Evolutionary conservation across 345 rosid species (phyloP).

Genomic region (Gossypioides kirkii): DNA sequence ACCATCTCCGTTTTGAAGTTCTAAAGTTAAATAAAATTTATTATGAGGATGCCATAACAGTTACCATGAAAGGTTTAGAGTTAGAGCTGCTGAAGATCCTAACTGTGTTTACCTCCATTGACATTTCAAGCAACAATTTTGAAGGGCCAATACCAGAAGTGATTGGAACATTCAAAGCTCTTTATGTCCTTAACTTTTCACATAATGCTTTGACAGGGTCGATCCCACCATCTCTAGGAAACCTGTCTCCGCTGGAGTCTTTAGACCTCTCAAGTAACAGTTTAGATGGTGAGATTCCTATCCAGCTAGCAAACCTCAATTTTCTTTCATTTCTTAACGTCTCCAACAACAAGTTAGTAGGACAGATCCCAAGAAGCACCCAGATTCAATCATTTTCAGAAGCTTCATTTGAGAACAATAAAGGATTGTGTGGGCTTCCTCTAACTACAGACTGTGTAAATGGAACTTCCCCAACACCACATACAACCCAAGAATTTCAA

Average conservation of each 20-base stretch:
- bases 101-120: neutral
- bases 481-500: no score
- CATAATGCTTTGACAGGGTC: neutral
- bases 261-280: neutral
- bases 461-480: neutral
- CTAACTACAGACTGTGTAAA: neutral
- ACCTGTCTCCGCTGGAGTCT: neutral
- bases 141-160: slow-evolving; percentile 7
- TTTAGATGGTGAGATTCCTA: neutral
- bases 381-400: neutral
- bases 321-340: neutral
- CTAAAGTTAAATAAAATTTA: no score
- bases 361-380: neutral
- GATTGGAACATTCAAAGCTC: neutral
- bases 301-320: neutral
- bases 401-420: slow-evolving; percentile 22
- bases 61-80: neutral
- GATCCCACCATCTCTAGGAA: neutral
- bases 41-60: neutral
- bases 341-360: neutral
- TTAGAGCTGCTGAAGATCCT: neutral
- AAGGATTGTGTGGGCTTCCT: slow-evolving; percentile 27
- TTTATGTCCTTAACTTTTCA: neutral
- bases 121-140: neutral
- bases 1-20: neutral